Evolutionary conservation across 495 filamentous ascomycete genomes (phyloP), one percentile per base, ranked within the genome.

Genomic region (Penicillium simplicissimum): DNA sequence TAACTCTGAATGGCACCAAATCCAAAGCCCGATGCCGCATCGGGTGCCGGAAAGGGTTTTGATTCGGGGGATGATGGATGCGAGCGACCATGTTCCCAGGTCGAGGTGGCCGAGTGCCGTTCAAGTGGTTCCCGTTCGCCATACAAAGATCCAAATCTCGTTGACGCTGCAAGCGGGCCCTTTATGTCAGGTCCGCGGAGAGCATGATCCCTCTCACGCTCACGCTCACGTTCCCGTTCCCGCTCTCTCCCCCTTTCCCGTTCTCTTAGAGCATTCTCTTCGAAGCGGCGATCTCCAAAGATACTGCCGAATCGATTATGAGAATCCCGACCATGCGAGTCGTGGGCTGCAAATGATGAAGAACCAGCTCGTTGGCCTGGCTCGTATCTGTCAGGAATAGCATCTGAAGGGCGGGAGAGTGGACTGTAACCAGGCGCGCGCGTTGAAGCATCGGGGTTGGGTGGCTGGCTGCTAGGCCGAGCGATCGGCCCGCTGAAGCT

Each of bases 1-100:
- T 81, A 81, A 58, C 67, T 81, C 55, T 81, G 78, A 52, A 80
- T 80, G 13, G 77, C 77, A 10, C 78, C 78, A 51, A 80, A 80
- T 5, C 77, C 78, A 61, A 80, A 81, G 3, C 67, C 65, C 2
- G 76, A 55, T 9, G 61, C 66, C 1, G 70, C 40, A 25, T 79
- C 77, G 4, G 75, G 62, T 0, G 68, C 71, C 7, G 70, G 67
- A 38, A 79, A 71, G 5, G 77, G 77, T 56, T 76, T 79, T 4
- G 56, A 66, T 55, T 81, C 78, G 7, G 77, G 78, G 10, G 77
- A 80, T 0, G 73, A 64, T 11, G 77, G 77, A 33, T 79, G 74
- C 6, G 76, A 75, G 52, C 76, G 73, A 45, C 65, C 73, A 4
- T 75, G 66, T 2, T 81, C 78, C 78, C 78, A 79, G 0, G 71